Base-by-base conservation (phyloP, 2,329 filamentous ascomycete genomes). In the Verticillium longisporum region DNA sequence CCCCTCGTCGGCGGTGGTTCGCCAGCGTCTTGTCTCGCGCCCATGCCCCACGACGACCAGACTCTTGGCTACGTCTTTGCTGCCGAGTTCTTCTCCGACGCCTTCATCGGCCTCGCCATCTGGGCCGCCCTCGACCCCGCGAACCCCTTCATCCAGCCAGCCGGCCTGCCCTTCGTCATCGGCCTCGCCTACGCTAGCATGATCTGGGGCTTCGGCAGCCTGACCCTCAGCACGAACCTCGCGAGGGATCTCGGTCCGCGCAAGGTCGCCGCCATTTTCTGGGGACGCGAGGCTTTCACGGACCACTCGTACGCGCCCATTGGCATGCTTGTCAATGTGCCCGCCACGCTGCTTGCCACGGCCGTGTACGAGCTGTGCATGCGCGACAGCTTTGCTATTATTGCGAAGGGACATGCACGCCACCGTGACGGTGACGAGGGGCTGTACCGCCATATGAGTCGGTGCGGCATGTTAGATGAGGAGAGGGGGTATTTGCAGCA, bases 181-280 rank as follows among this genome's bases (percentile, higher is more conserved):
- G 83, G 84, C 11, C 66, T 85, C 4, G 82, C 77, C 5, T 86
- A 84, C 68, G 81, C 74, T 3, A 72, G 68, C 63, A 81, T 81
- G 74, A 74, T 83, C 53, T 86, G 83, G 82, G 82, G 80, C 3
- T 86, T 85, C 65, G 83, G 81, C 10, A 74, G 75, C 61, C 75
- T 82, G 56, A 83, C 80, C 13, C 80, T 86, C 65, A 77, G 74
- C 45, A 84, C 83, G 14, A 87, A 87, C 69, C 68, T 83, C 36
- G 83, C 84, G 11, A 74, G 83, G 66, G 84, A 87, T 67, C 72
- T 86, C 14, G 84, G 84, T n/a, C 80, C 81, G 1, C 78, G 84
- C 18, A 79, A 86, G 32, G 83, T 86, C 1, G 83, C 81, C 6
- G 81, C 81, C 15, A 85, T 85, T 62, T 85, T 85, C 61, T 70